Base-by-base conservation (phyloP, 352 stramenopile species). In the Phytophthora citricola region DNA sequence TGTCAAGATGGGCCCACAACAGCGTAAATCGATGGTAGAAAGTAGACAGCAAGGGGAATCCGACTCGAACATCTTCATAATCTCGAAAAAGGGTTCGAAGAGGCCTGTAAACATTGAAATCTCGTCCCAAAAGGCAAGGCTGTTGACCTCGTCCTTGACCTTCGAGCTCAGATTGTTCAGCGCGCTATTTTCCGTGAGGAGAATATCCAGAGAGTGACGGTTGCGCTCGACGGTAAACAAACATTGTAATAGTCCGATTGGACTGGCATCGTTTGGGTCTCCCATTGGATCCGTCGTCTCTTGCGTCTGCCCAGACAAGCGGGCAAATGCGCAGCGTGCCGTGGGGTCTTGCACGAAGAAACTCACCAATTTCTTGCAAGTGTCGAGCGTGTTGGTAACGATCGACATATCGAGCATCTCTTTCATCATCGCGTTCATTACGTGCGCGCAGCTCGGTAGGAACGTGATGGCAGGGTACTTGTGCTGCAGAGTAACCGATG, bases 1-100 rank as follows among this genome's bases (percentile, higher is more conserved):
- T 89, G 34, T 93, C 74, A 3, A 93, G 41, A 50, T 93, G 82
- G 9, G 57, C 55, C 80, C 84, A 91, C 26, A 93, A 52, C 43
- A 82, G 56, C 26, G 82, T 89, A 66, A 91, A 93, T 24, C 77
- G 76, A 57, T 91, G 80, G 67, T 91, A 93, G 47, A 91, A 93
- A 8, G 77, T 93, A 39, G 78, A 90, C 14, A 91, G 48, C 43
- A 90, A 69, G 29, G 80, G 50, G 78, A 87, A 60, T 90, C 76
- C 9, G 78, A 71, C 57, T 90, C 81, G 29, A 91, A 83, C 34
- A 73, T 83, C 55, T 84, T 85, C 59, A 91, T 69, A 45, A 91
- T 66, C 44, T 93, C 80, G n/a, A 85, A 51, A 43, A 93, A 93
- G 8, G 84, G 84, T 58, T 85, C 75, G 8, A 92, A 71, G n/a